phyloP scores from a whole-genome alignment of 495 filamentous ascomycete species.

The Schizothecium vesticola region DNA sequence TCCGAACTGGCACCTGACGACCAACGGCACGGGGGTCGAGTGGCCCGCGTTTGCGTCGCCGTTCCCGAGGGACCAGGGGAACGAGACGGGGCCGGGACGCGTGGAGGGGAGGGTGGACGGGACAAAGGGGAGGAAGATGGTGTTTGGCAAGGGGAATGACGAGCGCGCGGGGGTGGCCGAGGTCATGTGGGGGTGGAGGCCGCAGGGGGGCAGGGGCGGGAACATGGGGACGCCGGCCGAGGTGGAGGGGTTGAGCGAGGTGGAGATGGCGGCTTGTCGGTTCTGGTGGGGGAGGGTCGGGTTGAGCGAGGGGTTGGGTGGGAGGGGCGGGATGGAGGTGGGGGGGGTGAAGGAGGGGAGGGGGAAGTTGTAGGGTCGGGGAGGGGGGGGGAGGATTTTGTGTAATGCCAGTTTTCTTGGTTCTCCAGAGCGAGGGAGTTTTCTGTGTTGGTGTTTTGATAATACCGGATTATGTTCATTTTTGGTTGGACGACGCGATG shows the following conservation, averaged over 20 bases:
- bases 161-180: constrained; percentile 31
- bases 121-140: constrained; percentile 35
- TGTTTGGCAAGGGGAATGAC: constrained; percentile 61
- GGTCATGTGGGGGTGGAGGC: background rate
- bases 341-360: constrained; percentile 1
- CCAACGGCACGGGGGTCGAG: constrained; percentile 2
- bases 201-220: constrained; percentile 33
- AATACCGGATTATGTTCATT: background rate
- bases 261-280: constrained; percentile 45
- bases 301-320: constrained; percentile 40
- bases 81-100: constrained; percentile 22
- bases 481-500: background rate
- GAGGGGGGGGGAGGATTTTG: background rate
- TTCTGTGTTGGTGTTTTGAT: background rate
- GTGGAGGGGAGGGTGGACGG: constrained; percentile 10
- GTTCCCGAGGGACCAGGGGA: constrained; percentile 4
- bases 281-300: constrained; percentile 52
- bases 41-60: constrained; percentile 33
- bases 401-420: no score
- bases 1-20: constrained; percentile 34
- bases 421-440: background rate
- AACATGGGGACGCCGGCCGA: constrained; percentile 39
- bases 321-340: background rate
- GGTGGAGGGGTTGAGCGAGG: constrained; percentile 35
- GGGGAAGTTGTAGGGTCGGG: constrained; percentile 7